Evolutionary conservation across 148 eudicot genomes (phyloP).

Genomic region (Talinum fruticosum): DNA sequence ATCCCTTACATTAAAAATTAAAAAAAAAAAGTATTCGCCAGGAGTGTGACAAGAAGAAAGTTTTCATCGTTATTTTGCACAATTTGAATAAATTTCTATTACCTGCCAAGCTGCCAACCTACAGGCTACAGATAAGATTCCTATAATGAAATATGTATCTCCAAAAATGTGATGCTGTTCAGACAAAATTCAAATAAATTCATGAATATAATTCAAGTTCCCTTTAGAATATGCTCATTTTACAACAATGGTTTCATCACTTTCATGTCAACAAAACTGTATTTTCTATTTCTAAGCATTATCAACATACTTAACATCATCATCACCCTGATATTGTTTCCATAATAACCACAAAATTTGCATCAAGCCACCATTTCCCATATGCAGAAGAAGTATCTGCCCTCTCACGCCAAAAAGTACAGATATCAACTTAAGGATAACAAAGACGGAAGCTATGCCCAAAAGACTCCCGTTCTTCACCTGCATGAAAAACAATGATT

Average conservation of each 20-base stretch:
- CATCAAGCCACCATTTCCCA: slow-evolving; percentile 58
- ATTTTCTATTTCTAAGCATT: background rate
- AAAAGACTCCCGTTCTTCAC: slow-evolving; percentile 28
- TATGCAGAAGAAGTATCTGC: slow-evolving; percentile 31
- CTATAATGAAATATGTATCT: no score
- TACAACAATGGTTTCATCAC: background rate
- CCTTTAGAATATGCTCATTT: background rate
- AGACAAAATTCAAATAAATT: no score
- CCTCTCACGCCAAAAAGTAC: slow-evolving; percentile 19
- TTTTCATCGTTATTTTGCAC: no score
- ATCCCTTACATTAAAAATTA: no score
- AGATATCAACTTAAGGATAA: slow-evolving; percentile 37
- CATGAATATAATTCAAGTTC: background rate
- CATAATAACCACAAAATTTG: slow-evolving; percentile 46
- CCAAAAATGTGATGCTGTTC: no score
- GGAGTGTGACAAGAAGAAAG: no score
- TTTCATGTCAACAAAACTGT: background rate
- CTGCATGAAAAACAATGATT: slow-evolving; percentile 23
- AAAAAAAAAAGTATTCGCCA: no score
- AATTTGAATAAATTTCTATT: no score
- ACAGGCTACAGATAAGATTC: no score
- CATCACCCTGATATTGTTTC: slow-evolving; percentile 16
- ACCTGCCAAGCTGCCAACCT: no score
- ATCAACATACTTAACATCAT: slow-evolving; percentile 10
- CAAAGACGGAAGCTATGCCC: slow-evolving; percentile 37